Percentiles rank a stretch among this genome's conserved stretches.
phyloP scores from a whole-genome alignment of 805 yeast genomes.

The Ascoidea tarda region DNA sequence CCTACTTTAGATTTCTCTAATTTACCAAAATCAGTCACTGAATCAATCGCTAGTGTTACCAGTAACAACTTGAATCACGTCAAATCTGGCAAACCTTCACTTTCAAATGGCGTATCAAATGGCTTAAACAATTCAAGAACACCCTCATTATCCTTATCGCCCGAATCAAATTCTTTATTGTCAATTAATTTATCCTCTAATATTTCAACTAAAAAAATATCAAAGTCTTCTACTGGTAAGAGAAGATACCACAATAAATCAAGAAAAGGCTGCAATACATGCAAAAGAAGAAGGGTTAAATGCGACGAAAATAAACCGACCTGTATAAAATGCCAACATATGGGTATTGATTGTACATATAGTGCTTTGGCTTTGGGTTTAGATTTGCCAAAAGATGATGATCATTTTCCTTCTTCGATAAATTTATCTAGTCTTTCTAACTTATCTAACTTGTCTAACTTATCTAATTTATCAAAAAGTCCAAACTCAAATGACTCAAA shows the following conservation, averaged over 20 bases:
- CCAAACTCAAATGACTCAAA: no score
- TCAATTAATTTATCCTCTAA: background rate
- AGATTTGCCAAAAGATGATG: background rate
- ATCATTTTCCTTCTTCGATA: background rate
- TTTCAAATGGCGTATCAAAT: background rate
- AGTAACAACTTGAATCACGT: background rate
- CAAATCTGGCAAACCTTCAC: background rate
- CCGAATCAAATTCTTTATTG: no score
- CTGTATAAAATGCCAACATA: conserved; percentile 66
- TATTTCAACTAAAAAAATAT: conserved; percentile 17
- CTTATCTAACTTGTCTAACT: no score
- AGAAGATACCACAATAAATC: conserved; percentile 84
- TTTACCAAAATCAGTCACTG: background rate
- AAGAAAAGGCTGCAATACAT: conserved; percentile 77
- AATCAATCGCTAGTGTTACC: background rate
- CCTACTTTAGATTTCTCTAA: background rate
- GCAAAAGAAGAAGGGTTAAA: conserved; percentile 81
- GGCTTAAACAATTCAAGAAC: background rate
- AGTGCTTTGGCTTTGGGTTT: conserved; percentile 9
- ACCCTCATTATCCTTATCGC: background rate
- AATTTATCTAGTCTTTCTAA: no score
- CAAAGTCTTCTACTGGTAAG: conserved; percentile 44
- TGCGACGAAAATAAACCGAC: conserved; percentile 80
- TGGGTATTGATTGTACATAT: conserved; percentile 70
- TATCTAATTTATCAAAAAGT: no score